Evolutionary conservation across 2,329 filamentous ascomycete species (phyloP), one percentile per base, ranked within the genome.

Genomic region (Fusarium floridanum): DNA sequence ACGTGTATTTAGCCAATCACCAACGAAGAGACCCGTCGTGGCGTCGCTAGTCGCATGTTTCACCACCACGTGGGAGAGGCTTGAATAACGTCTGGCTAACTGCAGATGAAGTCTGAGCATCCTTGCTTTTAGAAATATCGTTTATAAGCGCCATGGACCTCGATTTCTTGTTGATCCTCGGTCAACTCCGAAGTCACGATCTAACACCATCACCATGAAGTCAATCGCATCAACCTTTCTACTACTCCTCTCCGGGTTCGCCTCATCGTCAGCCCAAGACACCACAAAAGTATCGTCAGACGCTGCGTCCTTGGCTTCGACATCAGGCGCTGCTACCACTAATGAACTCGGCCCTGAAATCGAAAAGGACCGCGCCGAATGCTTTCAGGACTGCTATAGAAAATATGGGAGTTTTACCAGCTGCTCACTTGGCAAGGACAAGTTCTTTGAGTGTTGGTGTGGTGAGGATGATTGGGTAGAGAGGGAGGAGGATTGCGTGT

Each of bases 401-500:
- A 66, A 55, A 14, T 61, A 71, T 9, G 61, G 67, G 4, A 71
- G 59, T 6, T 66, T 57, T 6, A 20, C 32, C 2, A 57, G 12
- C 10, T 71, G 68, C n/a, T 3, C 66, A 5, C 34, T 32, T 50
- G 63, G 63, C n/a, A 43, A 43, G 34, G 63, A 48, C 1, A 39
- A 60, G 39, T 34, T 70, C 20, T 6, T 27, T 10, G 12, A 69
- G 45, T 66, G 68, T 9, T 71, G 68, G 68, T 71, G 68, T 10
- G 48, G 48, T 20, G 68, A 56, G 11, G 48, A 16, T 29, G 68
- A 70, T 5, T 71, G 68, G 56, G 61, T 70, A 48, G 66, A 66
- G 2, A 70, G 27, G 27, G 68, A 70, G 14, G 66, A 70, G 12
- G 66, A 70, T 7, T 71, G 68, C 1, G 67, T 66, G 11, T 71